A percentile compares a stretch with the other conserved stretches of the same genome.
phyloP scores from a whole-genome alignment of 208 protist genomes.

The Wallacemonas sp. region DNA sequence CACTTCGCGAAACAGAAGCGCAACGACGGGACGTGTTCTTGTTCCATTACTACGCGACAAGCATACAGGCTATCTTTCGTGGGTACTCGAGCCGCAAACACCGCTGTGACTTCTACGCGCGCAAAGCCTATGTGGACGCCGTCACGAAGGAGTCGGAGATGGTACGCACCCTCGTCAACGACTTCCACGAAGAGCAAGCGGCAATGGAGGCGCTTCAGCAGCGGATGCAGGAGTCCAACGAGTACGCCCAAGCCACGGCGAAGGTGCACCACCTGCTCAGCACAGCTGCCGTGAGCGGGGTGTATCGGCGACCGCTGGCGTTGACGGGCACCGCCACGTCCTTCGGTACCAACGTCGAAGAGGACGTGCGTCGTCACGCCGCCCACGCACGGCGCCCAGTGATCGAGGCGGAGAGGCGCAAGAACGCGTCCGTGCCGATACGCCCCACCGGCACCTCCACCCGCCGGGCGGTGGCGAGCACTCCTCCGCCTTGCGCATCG shows the following conservation, averaged over 20 bases:
- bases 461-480: neutral
- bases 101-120: slow-evolving; percentile 61
- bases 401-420: slow-evolving; percentile 9
- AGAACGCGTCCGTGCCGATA: neutral
- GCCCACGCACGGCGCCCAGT: slow-evolving; percentile 14
- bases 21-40: slow-evolving; percentile 22
- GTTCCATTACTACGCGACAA: slow-evolving; percentile 69
- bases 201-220: slow-evolving; percentile 6
- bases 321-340: slow-evolving; percentile 1
- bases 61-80: slow-evolving; percentile 70
- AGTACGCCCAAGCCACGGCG: slow-evolving; percentile 37
- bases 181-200: slow-evolving; percentile 21
- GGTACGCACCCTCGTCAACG: slow-evolving; percentile 23
- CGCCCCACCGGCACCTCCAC: neutral
- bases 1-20: slow-evolving; percentile 4
- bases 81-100: slow-evolving; percentile 48
- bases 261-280: slow-evolving; percentile 54
- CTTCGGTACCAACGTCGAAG: slow-evolving; percentile 45
- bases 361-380: slow-evolving; percentile 41
- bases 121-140: slow-evolving; percentile 42
- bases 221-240: neutral
- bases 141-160: slow-evolving; percentile 30
- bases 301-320: slow-evolving; percentile 29
- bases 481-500: neutral
- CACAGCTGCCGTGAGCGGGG: slow-evolving; percentile 40